Conservation (phyloP, 2,329 filamentous ascomycete genomes). For the Curvularia sp. region DNA sequence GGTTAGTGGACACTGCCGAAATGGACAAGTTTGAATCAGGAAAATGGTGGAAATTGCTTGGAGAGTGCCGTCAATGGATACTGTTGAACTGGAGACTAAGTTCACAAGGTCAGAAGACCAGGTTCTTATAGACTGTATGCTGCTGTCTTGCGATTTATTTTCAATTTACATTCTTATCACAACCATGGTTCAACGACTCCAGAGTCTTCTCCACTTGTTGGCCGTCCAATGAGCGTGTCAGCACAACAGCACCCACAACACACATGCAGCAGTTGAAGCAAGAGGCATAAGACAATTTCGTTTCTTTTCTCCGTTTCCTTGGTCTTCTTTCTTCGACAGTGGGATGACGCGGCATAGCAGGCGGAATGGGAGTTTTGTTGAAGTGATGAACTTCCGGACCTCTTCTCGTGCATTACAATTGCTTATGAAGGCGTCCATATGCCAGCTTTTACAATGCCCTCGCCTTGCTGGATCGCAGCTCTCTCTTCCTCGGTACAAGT, state of each 20-base stretch:
- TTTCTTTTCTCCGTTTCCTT: background rate
- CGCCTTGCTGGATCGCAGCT: conserved; percentile 55
- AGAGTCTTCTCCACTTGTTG: no score
- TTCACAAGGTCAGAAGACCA: no score
- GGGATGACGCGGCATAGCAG: background rate
- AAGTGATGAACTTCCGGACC: conserved; percentile 10
- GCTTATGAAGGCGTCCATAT: conserved; percentile 24
- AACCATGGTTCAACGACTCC: no score
- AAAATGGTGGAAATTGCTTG: no score
- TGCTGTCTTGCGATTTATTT: no score
- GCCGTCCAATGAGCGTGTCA: background rate
- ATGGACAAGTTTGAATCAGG: no score
- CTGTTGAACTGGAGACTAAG: no score
- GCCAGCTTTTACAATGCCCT: conserved; percentile 48
- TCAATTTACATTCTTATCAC: no score
- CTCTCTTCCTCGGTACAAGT: conserved; percentile 63
- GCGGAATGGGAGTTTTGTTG: background rate
- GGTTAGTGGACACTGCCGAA: no score
- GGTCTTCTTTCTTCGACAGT: background rate
- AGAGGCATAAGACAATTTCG: conserved; percentile 7
- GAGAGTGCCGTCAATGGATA: no score
- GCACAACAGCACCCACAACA: conserved; percentile 18
- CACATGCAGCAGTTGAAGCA: conserved; percentile 2
- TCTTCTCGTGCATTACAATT: background rate
- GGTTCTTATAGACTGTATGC: no score